phyloP scores from a whole-genome alignment of 176 grass and related monocot species.

The Poa annua region DNA sequence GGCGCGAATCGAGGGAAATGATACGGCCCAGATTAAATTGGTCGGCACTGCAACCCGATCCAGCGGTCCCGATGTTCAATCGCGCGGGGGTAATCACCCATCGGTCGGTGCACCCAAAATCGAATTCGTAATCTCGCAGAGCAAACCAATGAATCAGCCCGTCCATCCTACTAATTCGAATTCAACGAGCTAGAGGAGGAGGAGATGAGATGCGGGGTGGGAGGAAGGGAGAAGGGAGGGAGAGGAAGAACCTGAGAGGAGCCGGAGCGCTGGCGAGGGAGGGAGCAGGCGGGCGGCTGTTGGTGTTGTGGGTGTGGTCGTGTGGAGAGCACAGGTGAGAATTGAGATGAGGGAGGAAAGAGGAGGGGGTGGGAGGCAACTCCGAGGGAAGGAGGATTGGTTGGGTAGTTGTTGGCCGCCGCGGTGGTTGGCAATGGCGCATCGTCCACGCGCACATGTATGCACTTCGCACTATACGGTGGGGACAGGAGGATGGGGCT shows the following conservation, averaged over 20 bases:
- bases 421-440: not conserved
- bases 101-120: not conserved
- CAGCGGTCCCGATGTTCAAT: not conserved
- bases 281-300: not conserved
- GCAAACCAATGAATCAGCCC: not conserved
- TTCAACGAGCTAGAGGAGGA: not conserved
- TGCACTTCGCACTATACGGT: not conserved
- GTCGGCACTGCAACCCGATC: not conserved
- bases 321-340: conserved; percentile 34
- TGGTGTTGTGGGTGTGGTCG: conserved; percentile 11
- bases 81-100: not conserved
- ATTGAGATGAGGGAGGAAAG: not conserved
- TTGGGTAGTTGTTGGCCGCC: not conserved
- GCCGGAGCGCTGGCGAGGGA: not conserved
- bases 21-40: not conserved
- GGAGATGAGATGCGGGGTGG: not conserved
- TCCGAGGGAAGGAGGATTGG: not conserved
- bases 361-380: not conserved
- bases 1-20: not conserved
- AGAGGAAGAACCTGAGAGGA: conserved; percentile 37
- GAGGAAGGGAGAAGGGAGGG: not conserved
- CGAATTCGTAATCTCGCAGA: not conserved
- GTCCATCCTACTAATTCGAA: conserved; percentile 1
- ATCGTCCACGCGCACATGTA: not conserved
- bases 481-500: not conserved